Base-by-base conservation (phyloP, 1,284 basidiomycete species). In the Thelephora terrestris region DNA sequence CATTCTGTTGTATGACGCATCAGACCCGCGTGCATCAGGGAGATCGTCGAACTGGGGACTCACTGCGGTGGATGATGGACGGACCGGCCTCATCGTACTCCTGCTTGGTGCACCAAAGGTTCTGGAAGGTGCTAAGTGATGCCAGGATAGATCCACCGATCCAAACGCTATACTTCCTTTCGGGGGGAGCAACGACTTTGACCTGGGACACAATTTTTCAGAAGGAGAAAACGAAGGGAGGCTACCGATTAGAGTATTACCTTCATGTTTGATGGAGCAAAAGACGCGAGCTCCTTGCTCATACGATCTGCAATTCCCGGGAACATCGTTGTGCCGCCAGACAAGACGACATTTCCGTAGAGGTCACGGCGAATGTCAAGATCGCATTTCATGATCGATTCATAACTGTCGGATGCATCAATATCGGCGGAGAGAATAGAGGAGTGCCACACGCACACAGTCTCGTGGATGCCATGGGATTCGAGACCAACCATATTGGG, bases 111-210 rank as follows among this genome's bases (percentile, higher is more conserved):
- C 85, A 85, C 90, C 89, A 91, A 61, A 91, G 69, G 63, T 85
- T 85, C 77, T 96, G 93, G 91, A 97, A 97, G 56, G 94, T 97
- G 58, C 83, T 88, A 50, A 97, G 81, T 50, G 93, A 96, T 34
- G 92, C 91, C 52, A 97, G 76, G 68, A 97, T 98, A 55, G 92
- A 96, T 61, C 94, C 94, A 79, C 94, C 94, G 63, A 98, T 97
- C 94, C 94, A 98, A 71, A 96, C 94, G 49, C 88, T 91, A 78
- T 91, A 91, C 69, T 91, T 93, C 62, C 91, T 75, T 74, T 94
- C 91, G 40, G 91, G 91, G 48, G 91, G 90, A 57, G 90, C 87
- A 51, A 91, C 84, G 50, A 93, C 91, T 81, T 91, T 94, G 75
- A 95, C 87, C 84, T 93, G 36, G 25, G 48, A 44, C 18, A 53